Percentiles rank a stretch among this genome's conserved stretches.
phyloP scores from a whole-genome alignment of 2,329 filamentous ascomycete genomes.

The Penicillium janthinellum region DNA sequence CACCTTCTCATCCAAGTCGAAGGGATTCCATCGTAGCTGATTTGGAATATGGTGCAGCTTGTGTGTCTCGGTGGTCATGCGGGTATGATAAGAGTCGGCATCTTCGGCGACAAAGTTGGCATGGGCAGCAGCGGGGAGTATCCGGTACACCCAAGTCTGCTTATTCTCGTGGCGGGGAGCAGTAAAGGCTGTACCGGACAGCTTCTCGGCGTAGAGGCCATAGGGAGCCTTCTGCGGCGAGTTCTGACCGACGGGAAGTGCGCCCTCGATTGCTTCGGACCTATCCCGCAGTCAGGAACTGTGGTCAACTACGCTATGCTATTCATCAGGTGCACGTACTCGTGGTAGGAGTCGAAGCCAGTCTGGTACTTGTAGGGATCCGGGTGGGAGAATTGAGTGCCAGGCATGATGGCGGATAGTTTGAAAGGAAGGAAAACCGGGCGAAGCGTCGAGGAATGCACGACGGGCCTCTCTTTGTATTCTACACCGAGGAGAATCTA shows the following conservation, averaged over 20 bases:
- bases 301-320: not conserved
- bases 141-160: slow-evolving; percentile 73
- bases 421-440: not conserved
- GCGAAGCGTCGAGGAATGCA: not conserved
- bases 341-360: slow-evolving; percentile 76
- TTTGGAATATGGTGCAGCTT: slow-evolving; percentile 76
- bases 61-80: slow-evolving; percentile 42
- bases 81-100: slow-evolving; percentile 49
- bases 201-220: slow-evolving; percentile 80
- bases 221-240: slow-evolving; percentile 78
- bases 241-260: slow-evolving; percentile 75
- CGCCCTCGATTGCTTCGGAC: slow-evolving; percentile 73
- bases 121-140: slow-evolving; percentile 66
- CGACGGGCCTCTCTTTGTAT: slow-evolving; percentile 16
- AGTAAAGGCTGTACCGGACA: slow-evolving; percentile 72
- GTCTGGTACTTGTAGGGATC: slow-evolving; percentile 77
- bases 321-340: slow-evolving; percentile 56
- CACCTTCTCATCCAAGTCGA: slow-evolving; percentile 69
- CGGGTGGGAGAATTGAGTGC: slow-evolving; percentile 62
- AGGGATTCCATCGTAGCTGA: slow-evolving; percentile 78
- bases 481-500: not conserved
- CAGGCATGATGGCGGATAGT: slow-evolving; percentile 56
- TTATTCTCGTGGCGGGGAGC: slow-evolving; percentile 69
- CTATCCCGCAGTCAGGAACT: slow-evolving; percentile 46
- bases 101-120: slow-evolving; percentile 51